A percentile compares a stretch with the other conserved stretches of the same genome.
Conservation (phyloP, 1,284 basidiomycete species). For the Phenoliferia sp. region DNA sequence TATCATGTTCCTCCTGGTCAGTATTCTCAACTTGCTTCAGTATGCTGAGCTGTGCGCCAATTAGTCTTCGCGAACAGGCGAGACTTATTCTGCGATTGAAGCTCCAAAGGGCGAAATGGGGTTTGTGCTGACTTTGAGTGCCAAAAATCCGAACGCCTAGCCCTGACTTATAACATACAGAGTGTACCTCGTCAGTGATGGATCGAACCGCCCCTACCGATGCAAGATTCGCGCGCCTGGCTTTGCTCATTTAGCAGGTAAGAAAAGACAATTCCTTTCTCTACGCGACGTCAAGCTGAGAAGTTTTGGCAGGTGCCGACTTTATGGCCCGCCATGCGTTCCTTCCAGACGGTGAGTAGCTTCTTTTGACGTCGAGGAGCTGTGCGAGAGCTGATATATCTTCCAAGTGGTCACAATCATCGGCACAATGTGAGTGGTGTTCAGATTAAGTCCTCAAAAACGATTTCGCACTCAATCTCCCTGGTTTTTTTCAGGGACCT, state of each 20-base stretch:
- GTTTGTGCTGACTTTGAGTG: not conserved
- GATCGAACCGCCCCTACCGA: conserved; percentile 84
- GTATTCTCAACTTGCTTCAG: not conserved
- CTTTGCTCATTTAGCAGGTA: conserved; percentile 90
- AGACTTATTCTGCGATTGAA: conserved; percentile 96
- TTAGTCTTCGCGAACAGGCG: conserved; percentile 53
- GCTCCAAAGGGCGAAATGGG: conserved; percentile 97
- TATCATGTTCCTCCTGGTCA: conserved; percentile 83
- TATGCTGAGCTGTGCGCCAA: not conserved
- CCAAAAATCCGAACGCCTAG: not conserved
- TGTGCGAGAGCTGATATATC: no score
- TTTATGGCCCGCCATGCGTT: conserved; percentile 86
- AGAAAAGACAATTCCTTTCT: no score
- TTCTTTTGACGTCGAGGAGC: no score
- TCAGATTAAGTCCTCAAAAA: not conserved
- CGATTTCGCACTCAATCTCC: not conserved
- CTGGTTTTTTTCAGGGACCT: conserved; percentile 48
- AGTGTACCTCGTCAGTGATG: conserved; percentile 91
- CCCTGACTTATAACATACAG: not conserved
- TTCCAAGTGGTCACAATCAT: conserved; percentile 89
- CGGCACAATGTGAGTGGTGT: conserved; percentile 70
- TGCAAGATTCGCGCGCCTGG: conserved; percentile 89
- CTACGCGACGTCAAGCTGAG: no score
- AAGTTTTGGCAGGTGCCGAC: conserved; percentile 81
- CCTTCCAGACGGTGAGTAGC: conserved; percentile 69